Percentiles rank a stretch among this genome's conserved stretches.
These are phyloP conservation scores for Penicillium turbatum DNA, from an alignment of 495 filamentous ascomycete species.

Conservation along the genomic window DNA sequence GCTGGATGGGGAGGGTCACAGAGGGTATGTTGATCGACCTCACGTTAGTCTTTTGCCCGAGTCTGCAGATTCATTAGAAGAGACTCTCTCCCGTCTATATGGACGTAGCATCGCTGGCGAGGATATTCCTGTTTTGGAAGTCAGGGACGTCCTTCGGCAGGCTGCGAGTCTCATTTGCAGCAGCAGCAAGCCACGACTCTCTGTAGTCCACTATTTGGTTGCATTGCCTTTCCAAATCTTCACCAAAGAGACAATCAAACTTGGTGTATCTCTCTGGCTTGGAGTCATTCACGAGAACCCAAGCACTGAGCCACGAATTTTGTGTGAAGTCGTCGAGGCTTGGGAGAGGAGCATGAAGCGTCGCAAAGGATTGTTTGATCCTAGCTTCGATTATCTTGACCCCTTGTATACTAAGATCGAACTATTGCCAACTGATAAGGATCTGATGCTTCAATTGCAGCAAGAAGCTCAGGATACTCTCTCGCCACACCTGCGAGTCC, in stretches of 20 bases:
- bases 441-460: conserved; percentile 65
- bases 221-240: conserved; percentile 87
- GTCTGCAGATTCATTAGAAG: conserved; percentile 27
- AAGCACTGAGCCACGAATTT: conserved; percentile 71
- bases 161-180: conserved; percentile 83
- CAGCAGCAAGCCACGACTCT: conserved; percentile 63
- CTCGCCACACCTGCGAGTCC: conserved; percentile 76
- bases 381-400: conserved; percentile 68
- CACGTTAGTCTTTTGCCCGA: conserved; percentile 10
- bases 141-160: conserved; percentile 73
- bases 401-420: conserved; percentile 89
- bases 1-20: conserved; percentile 8
- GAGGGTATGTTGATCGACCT: conserved; percentile 12
- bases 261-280: conserved; percentile 93
- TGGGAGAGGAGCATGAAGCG: conserved; percentile 81
- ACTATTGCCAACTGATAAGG: conserved; percentile 84
- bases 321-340: conserved; percentile 75
- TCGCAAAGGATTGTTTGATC: conserved; percentile 74
- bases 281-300: conserved; percentile 97
- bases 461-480: conserved; percentile 73
- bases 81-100: conserved; percentile 54
- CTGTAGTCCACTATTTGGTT: conserved; percentile 80
- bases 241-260: conserved; percentile 89
- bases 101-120: conserved; percentile 59
- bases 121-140: conserved; percentile 63